Percentiles rank a stretch among this genome's conserved stretches.
Evolutionary conservation across 2,329 filamentous ascomycete genomes (phyloP).

Genomic region (Fusarium torulosum): DNA sequence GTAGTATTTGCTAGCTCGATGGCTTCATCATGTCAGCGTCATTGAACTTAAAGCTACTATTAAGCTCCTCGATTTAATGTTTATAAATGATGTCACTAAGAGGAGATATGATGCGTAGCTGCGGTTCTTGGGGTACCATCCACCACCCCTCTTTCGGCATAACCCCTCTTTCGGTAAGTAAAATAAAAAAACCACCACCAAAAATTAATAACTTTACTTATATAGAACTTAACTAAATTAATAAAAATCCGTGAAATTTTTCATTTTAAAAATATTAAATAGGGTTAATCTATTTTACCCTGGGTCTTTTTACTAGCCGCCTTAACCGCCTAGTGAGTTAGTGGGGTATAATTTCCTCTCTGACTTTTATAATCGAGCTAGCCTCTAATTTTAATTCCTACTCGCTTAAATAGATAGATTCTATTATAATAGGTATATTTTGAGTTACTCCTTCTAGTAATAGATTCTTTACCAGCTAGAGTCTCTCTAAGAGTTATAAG

Average conservation of each 20-base stretch:
- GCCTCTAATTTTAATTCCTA: neutral
- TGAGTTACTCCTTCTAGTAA: neutral
- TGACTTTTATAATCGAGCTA: conserved; percentile 1
- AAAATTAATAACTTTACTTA: neutral
- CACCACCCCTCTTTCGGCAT: no score
- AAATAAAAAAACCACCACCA: conserved; percentile 2
- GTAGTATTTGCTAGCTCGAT: neutral
- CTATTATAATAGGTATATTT: neutral
- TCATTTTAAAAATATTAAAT: neutral
- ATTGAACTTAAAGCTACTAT: conserved; percentile 6
- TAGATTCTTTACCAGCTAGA: conserved; percentile 1
- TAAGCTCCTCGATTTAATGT: neutral
- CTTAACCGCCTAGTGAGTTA: neutral
- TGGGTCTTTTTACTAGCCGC: neutral
- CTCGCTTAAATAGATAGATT: neutral
- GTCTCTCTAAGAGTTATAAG: conserved; percentile 18
- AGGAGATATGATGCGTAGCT: no score
- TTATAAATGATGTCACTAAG: no score
- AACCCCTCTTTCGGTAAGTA: neutral
- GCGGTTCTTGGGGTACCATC: no score
- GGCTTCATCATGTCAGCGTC: conserved; percentile 28
- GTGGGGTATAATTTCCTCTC: conserved; percentile 1
- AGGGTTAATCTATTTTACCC: neutral
- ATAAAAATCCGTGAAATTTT: neutral
- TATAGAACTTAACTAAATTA: neutral